Evolutionary conservation across 495 filamentous ascomycete species (phyloP).

Genomic region (Hyaloscypha finlandica): DNA sequence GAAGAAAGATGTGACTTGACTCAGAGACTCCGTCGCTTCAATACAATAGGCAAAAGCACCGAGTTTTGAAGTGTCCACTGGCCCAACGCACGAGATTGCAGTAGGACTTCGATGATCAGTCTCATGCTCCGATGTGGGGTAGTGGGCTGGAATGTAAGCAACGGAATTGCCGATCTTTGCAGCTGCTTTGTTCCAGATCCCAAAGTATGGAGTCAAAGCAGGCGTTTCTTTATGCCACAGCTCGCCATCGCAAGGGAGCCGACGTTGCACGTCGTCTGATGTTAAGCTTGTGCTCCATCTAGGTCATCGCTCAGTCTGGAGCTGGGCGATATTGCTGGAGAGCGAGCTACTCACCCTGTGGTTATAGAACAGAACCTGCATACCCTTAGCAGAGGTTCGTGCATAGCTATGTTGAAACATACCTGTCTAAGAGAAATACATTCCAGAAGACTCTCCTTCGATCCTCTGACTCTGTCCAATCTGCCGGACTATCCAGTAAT

Average conservation of each 20-base stretch:
- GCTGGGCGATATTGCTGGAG: not conserved
- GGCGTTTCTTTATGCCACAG: slow-evolving; percentile 38
- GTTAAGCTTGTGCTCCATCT: slow-evolving; percentile 46
- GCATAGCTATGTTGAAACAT: slow-evolving; percentile 33
- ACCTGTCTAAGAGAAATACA: slow-evolving; percentile 43
- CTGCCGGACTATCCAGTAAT: slow-evolving; percentile 28
- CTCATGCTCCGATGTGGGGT: slow-evolving; percentile 21
- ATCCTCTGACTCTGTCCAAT: slow-evolving; percentile 43
- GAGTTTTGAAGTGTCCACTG: slow-evolving; percentile 39
- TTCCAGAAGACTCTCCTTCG: slow-evolving; percentile 45
- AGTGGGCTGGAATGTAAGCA: slow-evolving; percentile 28
- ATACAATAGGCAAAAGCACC: slow-evolving; percentile 47
- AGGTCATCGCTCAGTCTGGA: not conserved
- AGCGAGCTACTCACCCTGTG: slow-evolving; percentile 9
- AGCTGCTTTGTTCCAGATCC: slow-evolving; percentile 43
- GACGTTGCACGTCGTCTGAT: slow-evolving; percentile 42
- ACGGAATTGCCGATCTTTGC: slow-evolving; percentile 40
- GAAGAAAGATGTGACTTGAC: slow-evolving; percentile 42
- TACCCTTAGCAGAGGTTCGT: slow-evolving; percentile 23
- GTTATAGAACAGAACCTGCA: slow-evolving; percentile 9
- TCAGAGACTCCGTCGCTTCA: slow-evolving; percentile 45
- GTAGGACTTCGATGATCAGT: slow-evolving; percentile 8
- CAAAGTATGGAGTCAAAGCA: slow-evolving; percentile 43
- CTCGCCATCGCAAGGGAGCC: slow-evolving; percentile 42
- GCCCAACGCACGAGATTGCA: slow-evolving; percentile 18